Percentiles rank a stretch among this genome's conserved stretches.
Conservation (phyloP, 139 green algal genomes). For the Volvox africanus region DNA sequence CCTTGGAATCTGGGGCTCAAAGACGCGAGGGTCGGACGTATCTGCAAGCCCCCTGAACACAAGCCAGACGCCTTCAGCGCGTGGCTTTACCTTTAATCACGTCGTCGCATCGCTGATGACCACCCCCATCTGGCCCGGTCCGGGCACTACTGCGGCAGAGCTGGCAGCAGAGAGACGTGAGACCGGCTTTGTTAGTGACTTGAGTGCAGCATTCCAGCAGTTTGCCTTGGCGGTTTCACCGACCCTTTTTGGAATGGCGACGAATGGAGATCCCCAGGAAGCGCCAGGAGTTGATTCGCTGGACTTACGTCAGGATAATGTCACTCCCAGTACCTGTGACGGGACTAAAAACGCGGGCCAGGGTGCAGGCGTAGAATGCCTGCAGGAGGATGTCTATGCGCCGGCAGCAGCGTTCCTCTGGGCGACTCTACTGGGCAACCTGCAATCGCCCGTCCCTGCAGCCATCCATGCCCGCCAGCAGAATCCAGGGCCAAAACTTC, state of each 20-base stretch:
- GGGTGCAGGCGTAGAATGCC: too few relatives aligned
- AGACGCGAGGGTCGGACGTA: neutral
- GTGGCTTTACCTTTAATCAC: conserved; percentile 1
- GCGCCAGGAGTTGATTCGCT: neutral
- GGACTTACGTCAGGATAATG: too few relatives aligned
- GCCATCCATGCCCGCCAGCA: neutral
- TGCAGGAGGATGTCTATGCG: neutral
- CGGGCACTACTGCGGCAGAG: neutral
- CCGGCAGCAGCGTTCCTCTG: neutral
- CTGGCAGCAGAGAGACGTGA: neutral
- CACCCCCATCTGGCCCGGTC: neutral
- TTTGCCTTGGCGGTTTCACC: neutral
- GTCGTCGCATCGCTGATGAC: neutral
- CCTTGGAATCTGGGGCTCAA: neutral
- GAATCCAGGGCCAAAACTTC: neutral
- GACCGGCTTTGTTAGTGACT: neutral
- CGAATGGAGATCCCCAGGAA: neutral
- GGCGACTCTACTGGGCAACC: conserved; percentile 18
- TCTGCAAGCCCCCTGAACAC: too few relatives aligned
- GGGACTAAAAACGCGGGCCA: too few relatives aligned
- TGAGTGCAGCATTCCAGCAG: neutral
- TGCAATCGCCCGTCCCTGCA: conserved; percentile 24
- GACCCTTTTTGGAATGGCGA: conserved; percentile 20
- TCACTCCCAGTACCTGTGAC: too few relatives aligned
- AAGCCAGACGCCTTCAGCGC: neutral